Conservation (phyloP, 306 rosid genomes). For the Cicer bijugum region DNA sequence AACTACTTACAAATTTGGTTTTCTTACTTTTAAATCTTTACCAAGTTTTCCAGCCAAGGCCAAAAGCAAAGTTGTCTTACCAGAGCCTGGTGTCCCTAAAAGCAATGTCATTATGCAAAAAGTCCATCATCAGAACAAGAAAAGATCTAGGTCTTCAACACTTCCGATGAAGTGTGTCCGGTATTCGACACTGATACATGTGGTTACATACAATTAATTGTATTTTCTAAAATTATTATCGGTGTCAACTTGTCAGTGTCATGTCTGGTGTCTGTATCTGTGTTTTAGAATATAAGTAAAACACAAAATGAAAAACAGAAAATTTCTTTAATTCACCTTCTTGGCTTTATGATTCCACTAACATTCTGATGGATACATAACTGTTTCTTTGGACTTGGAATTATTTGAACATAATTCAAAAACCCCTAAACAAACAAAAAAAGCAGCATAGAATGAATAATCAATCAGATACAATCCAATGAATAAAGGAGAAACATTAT, state of each 20-base stretch:
- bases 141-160: background rate
- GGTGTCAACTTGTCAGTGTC: too few relatives aligned
- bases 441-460: slow-evolving; percentile 2
- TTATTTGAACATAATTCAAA: slow-evolving; percentile 43
- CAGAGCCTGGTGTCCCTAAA: slow-evolving; percentile 61
- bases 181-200: too few relatives aligned
- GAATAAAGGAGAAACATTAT: background rate
- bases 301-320: background rate
- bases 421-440: slow-evolving; percentile 41
- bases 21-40: slow-evolving; percentile 49
- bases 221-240: too few relatives aligned
- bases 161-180: too few relatives aligned
- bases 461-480: background rate
- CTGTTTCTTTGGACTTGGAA: slow-evolving; percentile 50
- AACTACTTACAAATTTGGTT: background rate
- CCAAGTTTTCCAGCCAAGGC: slow-evolving; percentile 63
- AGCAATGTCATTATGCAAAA: slow-evolving; percentile 64
- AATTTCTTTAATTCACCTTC: slow-evolving; percentile 43
- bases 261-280: too few relatives aligned
- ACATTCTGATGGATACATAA: slow-evolving; percentile 52
- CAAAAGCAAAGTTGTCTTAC: slow-evolving; percentile 67
- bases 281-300: too few relatives aligned
- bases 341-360: slow-evolving; percentile 56
- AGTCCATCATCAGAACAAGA: slow-evolving; percentile 16
- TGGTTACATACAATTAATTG: too few relatives aligned